These are phyloP conservation scores for Pichiaceae sp. DNA, from an alignment of 1,139 yeast species.

Conservation along the genomic window DNA sequence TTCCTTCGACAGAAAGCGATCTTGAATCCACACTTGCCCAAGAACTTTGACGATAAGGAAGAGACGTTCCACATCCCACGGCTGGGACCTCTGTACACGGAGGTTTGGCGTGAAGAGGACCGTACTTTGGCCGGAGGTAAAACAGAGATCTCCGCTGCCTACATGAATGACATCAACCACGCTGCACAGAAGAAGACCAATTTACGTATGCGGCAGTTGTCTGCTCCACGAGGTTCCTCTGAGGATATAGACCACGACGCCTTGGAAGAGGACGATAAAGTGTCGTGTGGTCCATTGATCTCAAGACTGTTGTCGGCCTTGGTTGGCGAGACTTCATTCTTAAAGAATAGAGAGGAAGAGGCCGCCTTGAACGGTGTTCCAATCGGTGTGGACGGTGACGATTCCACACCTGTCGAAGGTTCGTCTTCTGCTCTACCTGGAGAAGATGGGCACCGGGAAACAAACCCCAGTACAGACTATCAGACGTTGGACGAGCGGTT, in stretches of 20 bases:
- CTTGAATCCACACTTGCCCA: constrained; percentile 45
- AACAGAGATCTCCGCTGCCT: constrained; percentile 20
- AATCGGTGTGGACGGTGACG: constrained; percentile 12
- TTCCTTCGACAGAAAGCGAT: constrained; percentile 57
- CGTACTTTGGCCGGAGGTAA: constrained; percentile 1
- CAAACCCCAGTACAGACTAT: constrained; percentile 72
- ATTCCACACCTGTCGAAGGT: constrained; percentile 1
- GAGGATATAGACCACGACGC: constrained; percentile 53
- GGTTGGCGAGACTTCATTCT: constrained; percentile 26
- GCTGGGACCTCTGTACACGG: constrained; percentile 73
- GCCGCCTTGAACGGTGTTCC: constrained; percentile 5
- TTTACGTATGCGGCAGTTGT: constrained; percentile 26
- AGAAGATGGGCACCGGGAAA: constrained; percentile 37
- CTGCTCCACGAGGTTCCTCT: constrained; percentile 56
- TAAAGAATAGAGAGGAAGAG: constrained; percentile 3
- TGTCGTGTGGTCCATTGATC: constrained; percentile 90
- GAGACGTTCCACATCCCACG: constrained; percentile 75
- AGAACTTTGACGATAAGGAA: constrained; percentile 54
- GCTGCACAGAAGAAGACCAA: constrained; percentile 2
- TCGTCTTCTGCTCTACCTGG: constrained; percentile 31
- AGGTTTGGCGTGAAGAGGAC: constrained; percentile 84
- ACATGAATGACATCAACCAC: constrained; percentile 5
- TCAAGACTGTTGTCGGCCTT: constrained; percentile 80
- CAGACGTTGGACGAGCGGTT: constrained; percentile 78
- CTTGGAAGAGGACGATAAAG: constrained; percentile 54